phyloP scores from a whole-genome alignment of 768 basidiomycete genomes.

The Leccinum disarticulatum region DNA sequence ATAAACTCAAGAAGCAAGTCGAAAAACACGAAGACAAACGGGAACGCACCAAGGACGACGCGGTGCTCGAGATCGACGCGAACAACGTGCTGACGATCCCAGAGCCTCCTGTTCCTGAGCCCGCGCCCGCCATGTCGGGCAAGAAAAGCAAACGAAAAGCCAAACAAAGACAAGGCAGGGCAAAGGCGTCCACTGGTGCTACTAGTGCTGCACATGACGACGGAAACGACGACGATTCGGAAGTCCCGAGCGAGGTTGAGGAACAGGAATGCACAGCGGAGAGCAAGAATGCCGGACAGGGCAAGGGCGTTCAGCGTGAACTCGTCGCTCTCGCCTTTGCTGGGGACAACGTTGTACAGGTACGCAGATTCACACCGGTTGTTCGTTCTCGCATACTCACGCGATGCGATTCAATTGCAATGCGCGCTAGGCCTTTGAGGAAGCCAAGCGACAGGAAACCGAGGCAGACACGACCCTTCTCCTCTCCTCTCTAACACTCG shows the following conservation, averaged over 20 bases:
- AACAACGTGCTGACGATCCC: slow-evolving; percentile 22
- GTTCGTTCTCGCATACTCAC: neutral
- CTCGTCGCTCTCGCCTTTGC: no score
- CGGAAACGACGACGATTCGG: slow-evolving; percentile 44
- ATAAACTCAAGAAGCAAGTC: slow-evolving; percentile 68
- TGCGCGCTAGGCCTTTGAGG: slow-evolving; percentile 71
- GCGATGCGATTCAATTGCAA: slow-evolving; percentile 5
- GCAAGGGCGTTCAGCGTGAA: neutral
- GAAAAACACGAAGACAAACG: slow-evolving; percentile 57
- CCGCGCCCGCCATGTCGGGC: neutral
- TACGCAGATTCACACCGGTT: neutral
- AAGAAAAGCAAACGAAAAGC: slow-evolving; percentile 23
- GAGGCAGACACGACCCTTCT: slow-evolving; percentile 79
- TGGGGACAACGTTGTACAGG: no score
- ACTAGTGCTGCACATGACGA: neutral
- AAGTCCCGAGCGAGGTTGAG: slow-evolving; percentile 65
- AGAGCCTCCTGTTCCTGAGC: slow-evolving; percentile 6
- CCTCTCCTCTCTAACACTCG: neutral
- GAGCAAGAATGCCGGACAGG: slow-evolving; percentile 40
- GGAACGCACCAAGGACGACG: slow-evolving; percentile 69
- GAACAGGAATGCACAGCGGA: slow-evolving; percentile 58
- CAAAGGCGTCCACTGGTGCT: slow-evolving; percentile 11
- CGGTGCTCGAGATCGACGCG: slow-evolving; percentile 69
- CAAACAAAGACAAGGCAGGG: neutral
- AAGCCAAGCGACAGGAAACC: slow-evolving; percentile 80